These are phyloP conservation scores for Glycine tomentella DNA, from an alignment of 306 rosid species.

Conservation along the genomic window DNA sequence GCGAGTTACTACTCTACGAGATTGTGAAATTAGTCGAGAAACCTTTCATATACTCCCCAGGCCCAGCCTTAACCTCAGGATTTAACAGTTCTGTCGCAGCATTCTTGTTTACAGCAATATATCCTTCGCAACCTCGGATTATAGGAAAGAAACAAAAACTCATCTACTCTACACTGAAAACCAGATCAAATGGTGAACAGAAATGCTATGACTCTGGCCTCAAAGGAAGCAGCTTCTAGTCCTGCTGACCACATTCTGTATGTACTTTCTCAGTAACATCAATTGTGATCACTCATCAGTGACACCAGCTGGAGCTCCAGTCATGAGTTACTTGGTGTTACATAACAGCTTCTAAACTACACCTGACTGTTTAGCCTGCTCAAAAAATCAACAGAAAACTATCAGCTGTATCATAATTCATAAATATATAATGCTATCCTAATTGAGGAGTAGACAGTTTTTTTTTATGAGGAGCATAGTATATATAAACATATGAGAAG, in stretches of 20 bases:
- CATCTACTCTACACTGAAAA: conserved; percentile 36
- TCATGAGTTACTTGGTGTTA: conserved; percentile 13
- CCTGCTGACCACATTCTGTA: neutral
- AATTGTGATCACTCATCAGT: conserved; percentile 36
- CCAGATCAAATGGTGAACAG: conserved; percentile 28
- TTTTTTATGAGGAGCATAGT: too few relatives aligned
- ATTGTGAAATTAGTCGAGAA: neutral
- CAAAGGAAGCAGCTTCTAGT: conserved; percentile 19
- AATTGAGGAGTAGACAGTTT: too few relatives aligned
- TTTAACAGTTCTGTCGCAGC: neutral
- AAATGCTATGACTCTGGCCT: conserved; percentile 26
- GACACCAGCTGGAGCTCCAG: conserved; percentile 3
- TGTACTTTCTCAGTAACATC: conserved; percentile 26
- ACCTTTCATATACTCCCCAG: neutral
- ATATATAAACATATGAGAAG: too few relatives aligned
- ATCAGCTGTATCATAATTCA: neutral
- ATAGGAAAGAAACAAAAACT: conserved; percentile 13
- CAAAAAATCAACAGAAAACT: conserved; percentile 30
- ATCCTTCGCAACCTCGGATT: conserved; percentile 31
- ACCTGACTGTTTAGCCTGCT: conserved; percentile 64
- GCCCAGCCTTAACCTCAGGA: neutral
- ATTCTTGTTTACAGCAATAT: conserved; percentile 10
- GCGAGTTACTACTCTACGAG: too few relatives aligned
- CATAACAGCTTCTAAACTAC: conserved; percentile 34
- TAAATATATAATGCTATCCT: too few relatives aligned